A percentile compares a stretch with the other conserved stretches of the same genome.
phyloP scores from a whole-genome alignment of 73 alveolate species.

The Paramecium tetraurelia region DNA sequence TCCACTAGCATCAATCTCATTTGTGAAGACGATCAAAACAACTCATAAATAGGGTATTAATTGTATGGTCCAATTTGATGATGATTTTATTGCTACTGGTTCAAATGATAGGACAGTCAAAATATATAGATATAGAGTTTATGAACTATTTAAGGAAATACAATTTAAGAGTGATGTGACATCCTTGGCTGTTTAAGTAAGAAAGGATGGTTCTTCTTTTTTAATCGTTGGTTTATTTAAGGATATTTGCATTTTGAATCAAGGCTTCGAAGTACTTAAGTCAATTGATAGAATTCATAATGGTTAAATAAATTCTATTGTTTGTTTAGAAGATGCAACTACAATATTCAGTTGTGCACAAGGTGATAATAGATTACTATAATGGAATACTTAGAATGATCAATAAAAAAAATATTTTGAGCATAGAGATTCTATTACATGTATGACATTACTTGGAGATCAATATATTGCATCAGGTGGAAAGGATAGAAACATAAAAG shows the following conservation, averaged over 20 bases:
- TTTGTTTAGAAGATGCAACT: neutral
- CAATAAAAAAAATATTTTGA: constrained; percentile 46
- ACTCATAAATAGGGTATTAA: constrained; percentile 19
- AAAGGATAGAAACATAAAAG: constrained; percentile 51
- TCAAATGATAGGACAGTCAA: constrained; percentile 40
- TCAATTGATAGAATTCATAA: neutral
- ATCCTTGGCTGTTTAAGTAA: neutral
- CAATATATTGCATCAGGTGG: constrained; percentile 58
- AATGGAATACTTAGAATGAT: constrained; percentile 17
- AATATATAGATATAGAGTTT: constrained; percentile 10
- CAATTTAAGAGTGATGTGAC: constrained; percentile 30
- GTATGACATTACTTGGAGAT: constrained; percentile 37
- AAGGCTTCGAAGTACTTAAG: constrained; percentile 25
- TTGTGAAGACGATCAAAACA: neutral
- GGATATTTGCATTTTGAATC: constrained; percentile 9
- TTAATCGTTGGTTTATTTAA: constrained; percentile 14
- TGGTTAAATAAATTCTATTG: constrained; percentile 6
- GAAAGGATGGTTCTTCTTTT: constrained; percentile 33
- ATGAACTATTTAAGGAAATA: constrained; percentile 2
- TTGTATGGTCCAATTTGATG: constrained; percentile 29
- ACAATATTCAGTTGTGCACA: constrained; percentile 13
- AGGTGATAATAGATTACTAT: neutral
- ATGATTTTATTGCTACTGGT: constrained; percentile 33
- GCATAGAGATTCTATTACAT: constrained; percentile 54
- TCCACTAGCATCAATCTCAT: neutral